Conservation (phyloP, 2,329 filamentous ascomycete species). For the Pseudopyricularia cyperi region DNA sequence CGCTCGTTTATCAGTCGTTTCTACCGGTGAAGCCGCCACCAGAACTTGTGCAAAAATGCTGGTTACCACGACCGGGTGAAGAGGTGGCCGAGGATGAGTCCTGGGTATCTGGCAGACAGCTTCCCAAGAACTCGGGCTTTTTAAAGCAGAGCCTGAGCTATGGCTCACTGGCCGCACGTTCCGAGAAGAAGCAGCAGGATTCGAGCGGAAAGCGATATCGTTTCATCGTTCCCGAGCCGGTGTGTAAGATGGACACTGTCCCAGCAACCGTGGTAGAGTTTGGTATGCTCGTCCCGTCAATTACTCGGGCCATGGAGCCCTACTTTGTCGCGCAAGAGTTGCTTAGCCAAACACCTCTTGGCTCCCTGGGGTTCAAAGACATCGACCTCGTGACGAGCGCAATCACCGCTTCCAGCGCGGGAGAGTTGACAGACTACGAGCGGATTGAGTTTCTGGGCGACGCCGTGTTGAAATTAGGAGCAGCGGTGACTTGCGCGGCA, state of each 20-base stretch:
- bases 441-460: conserved; percentile 81
- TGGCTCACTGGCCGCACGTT: too few species aligned
- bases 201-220: conserved; percentile 27
- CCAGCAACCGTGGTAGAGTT: conserved; percentile 31
- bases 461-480: conserved; percentile 62
- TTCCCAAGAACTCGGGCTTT: conserved; percentile 39
- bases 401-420: conserved; percentile 52
- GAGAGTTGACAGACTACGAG: conserved; percentile 59
- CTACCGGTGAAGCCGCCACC: conserved; percentile 29
- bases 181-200: not conserved
- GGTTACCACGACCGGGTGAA: conserved; percentile 14
- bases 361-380: conserved; percentile 37
- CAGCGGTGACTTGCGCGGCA: conserved; percentile 50
- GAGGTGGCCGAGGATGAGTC: conserved; percentile 25
- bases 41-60: conserved; percentile 20
- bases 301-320: conserved; percentile 57
- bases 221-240: conserved; percentile 28
- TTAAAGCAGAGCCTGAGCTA: too few species aligned
- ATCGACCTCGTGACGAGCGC: conserved; percentile 50
- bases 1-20: conserved; percentile 27
- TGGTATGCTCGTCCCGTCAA: conserved; percentile 55
- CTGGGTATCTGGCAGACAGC: conserved; percentile 34
- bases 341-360: conserved; percentile 34
- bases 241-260: conserved; percentile 36
- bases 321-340: conserved; percentile 50